These are phyloP conservation scores for Phylloporus sp. DNA, from an alignment of 768 basidiomycete species.

Conservation along the genomic window DNA sequence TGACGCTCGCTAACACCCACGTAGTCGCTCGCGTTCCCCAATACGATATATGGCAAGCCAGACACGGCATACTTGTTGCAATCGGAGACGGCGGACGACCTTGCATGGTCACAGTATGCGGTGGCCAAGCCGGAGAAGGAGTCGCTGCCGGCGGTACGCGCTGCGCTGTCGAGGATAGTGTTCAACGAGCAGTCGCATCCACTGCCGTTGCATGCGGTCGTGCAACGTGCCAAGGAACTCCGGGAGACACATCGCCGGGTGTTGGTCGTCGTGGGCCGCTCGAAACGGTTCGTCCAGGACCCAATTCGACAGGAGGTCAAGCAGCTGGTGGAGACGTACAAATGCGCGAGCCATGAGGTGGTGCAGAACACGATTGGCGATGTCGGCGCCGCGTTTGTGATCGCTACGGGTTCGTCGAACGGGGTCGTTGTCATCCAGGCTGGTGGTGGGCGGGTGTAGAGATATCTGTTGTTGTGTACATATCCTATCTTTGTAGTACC, in stretches of 20 bases:
- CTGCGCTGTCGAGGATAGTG: constrained; percentile 58
- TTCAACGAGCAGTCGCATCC: constrained; percentile 53
- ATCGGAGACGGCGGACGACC: constrained; percentile 79
- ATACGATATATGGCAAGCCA: constrained; percentile 68
- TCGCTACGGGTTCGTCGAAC: constrained; percentile 51
- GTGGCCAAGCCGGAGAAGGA: constrained; percentile 12
- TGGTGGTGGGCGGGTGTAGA: constrained; percentile 24
- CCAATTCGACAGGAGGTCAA: constrained; percentile 58
- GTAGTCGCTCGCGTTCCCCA: constrained; percentile 50
- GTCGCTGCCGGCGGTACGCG: constrained; percentile 1
- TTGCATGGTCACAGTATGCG: constrained; percentile 69
- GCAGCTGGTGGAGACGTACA: constrained; percentile 37
- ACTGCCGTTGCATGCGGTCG: constrained; percentile 53
- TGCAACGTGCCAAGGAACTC: constrained; percentile 37
- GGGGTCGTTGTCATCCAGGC: constrained; percentile 72
- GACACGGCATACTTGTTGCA: constrained; percentile 64
- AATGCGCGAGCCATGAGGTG: constrained; percentile 11
- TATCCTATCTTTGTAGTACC: not conserved
- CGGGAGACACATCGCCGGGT: constrained; percentile 36
- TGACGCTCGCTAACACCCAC: not conserved
- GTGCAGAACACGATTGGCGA: constrained; percentile 85
- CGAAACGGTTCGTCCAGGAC: constrained; percentile 62
- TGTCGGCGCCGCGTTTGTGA: constrained; percentile 72
- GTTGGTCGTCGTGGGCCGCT: constrained; percentile 72
- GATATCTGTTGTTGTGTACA: not conserved